Conservation (phyloP, 176 grass and related monocot genomes). For the Typha latifolia region DNA sequence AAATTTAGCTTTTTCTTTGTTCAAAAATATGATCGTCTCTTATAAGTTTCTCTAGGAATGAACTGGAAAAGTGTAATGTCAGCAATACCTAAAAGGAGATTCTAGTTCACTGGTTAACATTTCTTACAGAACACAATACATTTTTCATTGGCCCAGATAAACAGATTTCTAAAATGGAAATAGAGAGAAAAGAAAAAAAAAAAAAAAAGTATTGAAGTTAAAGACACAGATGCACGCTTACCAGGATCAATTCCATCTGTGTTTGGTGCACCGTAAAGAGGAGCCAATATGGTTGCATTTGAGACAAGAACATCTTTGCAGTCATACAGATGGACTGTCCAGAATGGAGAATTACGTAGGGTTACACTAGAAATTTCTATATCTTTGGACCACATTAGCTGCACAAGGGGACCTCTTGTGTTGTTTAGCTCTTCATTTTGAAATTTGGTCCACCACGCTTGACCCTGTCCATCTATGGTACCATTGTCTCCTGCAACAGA, state of each 20-base stretch:
- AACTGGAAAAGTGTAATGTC: too few species aligned
- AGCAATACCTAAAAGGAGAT: too few species aligned
- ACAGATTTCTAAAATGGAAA: too few species aligned
- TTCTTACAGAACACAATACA: too few species aligned
- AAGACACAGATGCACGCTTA: conserved; percentile 12
- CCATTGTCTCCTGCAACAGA: conserved; percentile 59
- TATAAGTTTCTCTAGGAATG: too few species aligned
- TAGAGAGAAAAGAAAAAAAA: too few species aligned
- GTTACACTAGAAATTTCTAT: conserved; percentile 82
- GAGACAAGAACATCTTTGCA: conserved; percentile 78
- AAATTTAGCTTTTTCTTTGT: too few species aligned
- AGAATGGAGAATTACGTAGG: conserved; percentile 75
- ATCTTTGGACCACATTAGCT: conserved; percentile 67
- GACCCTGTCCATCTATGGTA: conserved; percentile 84
- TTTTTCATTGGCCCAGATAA: too few species aligned
- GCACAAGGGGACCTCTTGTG: conserved; percentile 81
- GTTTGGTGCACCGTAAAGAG: conserved; percentile 63
- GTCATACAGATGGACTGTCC: conserved; percentile 84
- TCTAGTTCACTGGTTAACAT: too few species aligned
- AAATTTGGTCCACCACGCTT: conserved; percentile 77
- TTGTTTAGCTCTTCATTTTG: conserved; percentile 49
- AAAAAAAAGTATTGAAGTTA: too few species aligned
- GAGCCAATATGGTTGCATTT: conserved; percentile 70
- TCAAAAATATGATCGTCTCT: too few species aligned
- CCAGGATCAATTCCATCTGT: conserved; percentile 98